Evolutionary conservation across 2,329 filamentous ascomycete genomes (phyloP).

Genomic region (Leptographium galeiforme): DNA sequence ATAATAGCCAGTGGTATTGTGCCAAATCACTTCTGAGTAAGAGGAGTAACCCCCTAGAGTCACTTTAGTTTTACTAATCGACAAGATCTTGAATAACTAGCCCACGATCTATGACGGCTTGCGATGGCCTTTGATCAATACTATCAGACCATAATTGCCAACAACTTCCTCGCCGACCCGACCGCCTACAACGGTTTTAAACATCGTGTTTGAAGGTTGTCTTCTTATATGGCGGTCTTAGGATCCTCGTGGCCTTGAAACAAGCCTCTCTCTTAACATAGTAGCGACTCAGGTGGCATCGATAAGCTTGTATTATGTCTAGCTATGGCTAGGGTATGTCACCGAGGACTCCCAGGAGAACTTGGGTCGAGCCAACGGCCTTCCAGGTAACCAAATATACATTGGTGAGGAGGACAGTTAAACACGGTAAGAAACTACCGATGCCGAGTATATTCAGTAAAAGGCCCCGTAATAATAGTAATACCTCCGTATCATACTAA

Average conservation of each 20-base stretch:
- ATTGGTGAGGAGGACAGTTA: no score
- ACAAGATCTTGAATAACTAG: constrained; percentile 46
- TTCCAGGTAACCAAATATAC: constrained; percentile 19
- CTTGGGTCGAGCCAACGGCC: constrained; percentile 36
- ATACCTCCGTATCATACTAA: no score
- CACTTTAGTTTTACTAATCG: constrained; percentile 37
- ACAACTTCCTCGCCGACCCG: constrained; percentile 37
- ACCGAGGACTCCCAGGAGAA: constrained; percentile 40
- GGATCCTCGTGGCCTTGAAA: constrained; percentile 41
- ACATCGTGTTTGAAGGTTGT: constrained; percentile 42
- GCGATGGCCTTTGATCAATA: constrained; percentile 44
- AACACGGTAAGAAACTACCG: no score
- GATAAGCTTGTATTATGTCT: constrained; percentile 44
- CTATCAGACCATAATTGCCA: constrained; percentile 46
- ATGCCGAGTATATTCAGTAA: no score
- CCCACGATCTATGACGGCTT: constrained; percentile 53
- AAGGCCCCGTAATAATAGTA: no score
- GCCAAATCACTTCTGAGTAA: constrained; percentile 19
- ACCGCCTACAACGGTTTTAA: constrained; percentile 43
- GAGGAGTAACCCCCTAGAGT: constrained; percentile 18
- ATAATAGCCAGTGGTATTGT: constrained; percentile 27
- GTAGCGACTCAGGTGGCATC: constrained; percentile 33
- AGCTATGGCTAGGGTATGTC: constrained; percentile 41
- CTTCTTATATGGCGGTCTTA: constrained; percentile 45
- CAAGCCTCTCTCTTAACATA: constrained; percentile 38